Base-by-base conservation (phyloP, 2,329 filamentous ascomycete species). In the Alternaria panax region DNA sequence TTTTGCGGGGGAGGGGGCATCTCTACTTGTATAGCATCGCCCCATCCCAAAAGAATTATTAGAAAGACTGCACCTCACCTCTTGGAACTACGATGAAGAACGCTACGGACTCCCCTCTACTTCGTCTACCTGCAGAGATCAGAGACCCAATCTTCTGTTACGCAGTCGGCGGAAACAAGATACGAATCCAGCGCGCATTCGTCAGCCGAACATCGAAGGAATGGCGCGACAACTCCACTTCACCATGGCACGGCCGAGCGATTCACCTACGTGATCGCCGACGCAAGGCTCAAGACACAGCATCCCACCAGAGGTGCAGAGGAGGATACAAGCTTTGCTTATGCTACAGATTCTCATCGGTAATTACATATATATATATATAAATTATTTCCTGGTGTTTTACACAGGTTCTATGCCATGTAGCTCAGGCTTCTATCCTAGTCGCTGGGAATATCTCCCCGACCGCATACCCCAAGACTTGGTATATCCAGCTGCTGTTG, bases 401-500 rank as follows among this genome's bases (percentile, higher is more conserved):
- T 18, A 40, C 11, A 14, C 4, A 18, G 8, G 8, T 18, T 22
- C 18, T 14, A 22, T 22, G 6, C n/a, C 18, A 6, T 40, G 8
- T 22, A 6, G 18, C 38, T 40, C 20, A 16, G 12, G 20, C 38
- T 40, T 45, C 60, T 59, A 34, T 51, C 48, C 16, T 20, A 36
- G 14, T 30, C 51, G 14, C 22, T 57, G 11, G 27, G 28, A 27
- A 38, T 22, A 16, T 34, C 41, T 16, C 40, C 20, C 20, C 1
- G 34, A 43, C 2, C 28, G 28, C 16, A 51, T 48, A 2, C 54
- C 53, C 24, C 59, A 54, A 20, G 47, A 32, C 16, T 59, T 60
- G 6, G 65, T 59, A 50, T 61, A 71, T 1, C 57, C 61, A 4
- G 58, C 66, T 8, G 67, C 62, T 12, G 68, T 63, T 5, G 54